Evolutionary conservation across 257 asterid genomes (phyloP).

Genomic region (Fraxinus anomala): DNA sequence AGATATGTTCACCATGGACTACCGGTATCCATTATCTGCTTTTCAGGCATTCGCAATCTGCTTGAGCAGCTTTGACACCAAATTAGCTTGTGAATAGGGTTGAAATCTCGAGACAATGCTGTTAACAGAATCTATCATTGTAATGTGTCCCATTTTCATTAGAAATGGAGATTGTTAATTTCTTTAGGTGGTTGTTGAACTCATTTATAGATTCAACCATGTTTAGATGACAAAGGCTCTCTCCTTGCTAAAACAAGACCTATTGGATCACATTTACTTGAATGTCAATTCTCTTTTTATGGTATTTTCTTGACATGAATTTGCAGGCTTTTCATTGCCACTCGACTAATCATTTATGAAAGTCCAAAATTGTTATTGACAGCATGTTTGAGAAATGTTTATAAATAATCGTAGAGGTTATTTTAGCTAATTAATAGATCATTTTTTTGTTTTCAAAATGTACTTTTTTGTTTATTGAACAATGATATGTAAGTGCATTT

Average conservation of each 20-base stretch:
- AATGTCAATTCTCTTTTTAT: background rate
- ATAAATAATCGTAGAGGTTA: no score
- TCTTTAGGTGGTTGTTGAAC: background rate
- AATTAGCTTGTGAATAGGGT: conserved; percentile 87
- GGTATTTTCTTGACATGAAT: background rate
- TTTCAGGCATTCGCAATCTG: conserved; percentile 92
- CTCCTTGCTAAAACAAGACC: background rate
- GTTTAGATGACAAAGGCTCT: background rate
- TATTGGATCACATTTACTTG: background rate
- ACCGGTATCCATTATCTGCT: conserved; percentile 81
- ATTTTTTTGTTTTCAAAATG: no score
- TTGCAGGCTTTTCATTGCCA: background rate
- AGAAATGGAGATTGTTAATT: background rate
- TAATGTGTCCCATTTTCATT: background rate
- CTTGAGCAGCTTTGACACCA: conserved; percentile 93
- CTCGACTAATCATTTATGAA: background rate
- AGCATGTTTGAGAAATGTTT: no score
- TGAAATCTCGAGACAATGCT: background rate
- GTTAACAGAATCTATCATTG: background rate
- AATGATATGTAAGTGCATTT: no score
- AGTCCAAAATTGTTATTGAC: background rate
- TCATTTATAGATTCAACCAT: background rate
- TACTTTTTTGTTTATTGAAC: no score
- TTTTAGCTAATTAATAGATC: no score
- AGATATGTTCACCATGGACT: conserved; percentile 93